phyloP scores from a whole-genome alignment of 2,329 filamentous ascomycete species.

The Paracoccidioides brasiliensis region DNA sequence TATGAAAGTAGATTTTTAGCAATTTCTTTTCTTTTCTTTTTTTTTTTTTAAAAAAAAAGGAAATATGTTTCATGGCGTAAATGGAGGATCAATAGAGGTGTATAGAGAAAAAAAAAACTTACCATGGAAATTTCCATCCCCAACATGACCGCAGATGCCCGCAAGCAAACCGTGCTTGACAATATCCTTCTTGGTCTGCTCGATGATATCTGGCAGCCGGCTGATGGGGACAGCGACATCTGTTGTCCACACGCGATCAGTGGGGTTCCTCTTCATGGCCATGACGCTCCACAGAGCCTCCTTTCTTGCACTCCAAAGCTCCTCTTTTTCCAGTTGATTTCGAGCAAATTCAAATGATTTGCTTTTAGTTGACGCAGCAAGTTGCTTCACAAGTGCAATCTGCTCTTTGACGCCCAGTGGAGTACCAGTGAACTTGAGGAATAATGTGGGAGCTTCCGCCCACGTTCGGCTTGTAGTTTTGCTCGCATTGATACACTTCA shows the following conservation, averaged over 20 bases:
- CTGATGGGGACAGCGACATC: conserved; percentile 70
- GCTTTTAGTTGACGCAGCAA: conserved; percentile 43
- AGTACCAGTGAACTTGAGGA: conserved; percentile 63
- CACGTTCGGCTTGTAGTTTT: conserved; percentile 40
- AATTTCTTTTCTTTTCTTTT: too few species aligned
- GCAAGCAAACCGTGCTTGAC: conserved; percentile 48
- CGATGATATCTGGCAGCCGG: conserved; percentile 57
- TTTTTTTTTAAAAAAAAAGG: background rate
- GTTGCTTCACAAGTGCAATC: conserved; percentile 45
- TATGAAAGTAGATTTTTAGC: conserved; percentile 13
- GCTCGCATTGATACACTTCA: conserved; percentile 52
- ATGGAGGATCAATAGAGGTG: too few species aligned
- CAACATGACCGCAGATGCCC: conserved; percentile 59
- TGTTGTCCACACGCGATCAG: conserved; percentile 61
- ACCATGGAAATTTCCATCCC: conserved; percentile 63
- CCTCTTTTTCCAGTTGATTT: conserved; percentile 49
- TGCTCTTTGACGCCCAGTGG: conserved; percentile 50
- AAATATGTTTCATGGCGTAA: conserved; percentile 3
- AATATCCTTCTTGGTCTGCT: conserved; percentile 54
- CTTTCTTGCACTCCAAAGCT: conserved; percentile 65
- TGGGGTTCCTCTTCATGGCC: conserved; percentile 46
- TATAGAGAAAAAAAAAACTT: conserved; percentile 19
- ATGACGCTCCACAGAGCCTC: conserved; percentile 62
- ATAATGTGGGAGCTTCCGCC: conserved; percentile 58
- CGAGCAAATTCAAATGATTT: conserved; percentile 56